Evolutionary conservation across 106 monocot species (phyloP).

Genomic region (Acorus calamus): DNA sequence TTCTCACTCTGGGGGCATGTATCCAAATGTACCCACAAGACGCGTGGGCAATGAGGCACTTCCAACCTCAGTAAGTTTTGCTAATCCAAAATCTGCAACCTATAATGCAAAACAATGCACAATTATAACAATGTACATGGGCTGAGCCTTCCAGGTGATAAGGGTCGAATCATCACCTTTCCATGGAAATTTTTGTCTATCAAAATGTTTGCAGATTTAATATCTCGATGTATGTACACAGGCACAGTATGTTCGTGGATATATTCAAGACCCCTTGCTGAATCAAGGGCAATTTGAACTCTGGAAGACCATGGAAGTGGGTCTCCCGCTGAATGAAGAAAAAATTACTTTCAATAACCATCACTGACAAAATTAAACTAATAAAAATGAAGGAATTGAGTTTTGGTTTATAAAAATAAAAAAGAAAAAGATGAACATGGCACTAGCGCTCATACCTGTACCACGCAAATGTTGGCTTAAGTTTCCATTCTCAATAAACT

Average conservation of each 20-base stretch:
- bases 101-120: constrained; percentile 10
- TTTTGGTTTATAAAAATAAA: no score
- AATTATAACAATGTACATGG: neutral
- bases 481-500: constrained; percentile 90
- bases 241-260: constrained; percentile 94
- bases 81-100: constrained; percentile 99
- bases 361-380: no score
- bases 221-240: constrained; percentile 89
- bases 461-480: constrained; percentile 70
- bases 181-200: constrained; percentile 74
- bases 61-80: constrained; percentile 82
- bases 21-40: constrained; percentile 93
- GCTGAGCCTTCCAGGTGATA: neutral
- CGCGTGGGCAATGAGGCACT: constrained; percentile 39
- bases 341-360: no score
- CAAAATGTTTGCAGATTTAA: constrained; percentile 94
- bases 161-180: constrained; percentile 41
- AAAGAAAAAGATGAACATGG: no score
- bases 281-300: constrained; percentile 94
- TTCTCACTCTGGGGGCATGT: constrained; percentile 96
- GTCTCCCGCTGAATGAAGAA: constrained; percentile 35
- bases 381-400: no score
- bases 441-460: constrained; percentile 33
- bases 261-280: constrained; percentile 93
- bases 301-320: constrained; percentile 74